phyloP scores from a whole-genome alignment of 805 yeast genomes.

The Hyphopichia homilentoma region DNA sequence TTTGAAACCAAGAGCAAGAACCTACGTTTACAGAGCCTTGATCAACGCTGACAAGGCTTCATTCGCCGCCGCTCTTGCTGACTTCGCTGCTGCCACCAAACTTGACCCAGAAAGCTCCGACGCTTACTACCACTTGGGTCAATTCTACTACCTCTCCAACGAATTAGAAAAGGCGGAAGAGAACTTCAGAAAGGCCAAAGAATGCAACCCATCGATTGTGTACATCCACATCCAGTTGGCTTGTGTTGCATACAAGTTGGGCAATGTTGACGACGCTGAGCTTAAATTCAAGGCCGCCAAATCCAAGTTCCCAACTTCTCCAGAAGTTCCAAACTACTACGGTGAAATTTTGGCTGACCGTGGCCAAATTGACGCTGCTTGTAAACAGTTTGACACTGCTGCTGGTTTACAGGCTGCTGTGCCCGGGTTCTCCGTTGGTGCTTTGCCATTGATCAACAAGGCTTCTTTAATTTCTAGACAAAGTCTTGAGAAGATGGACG shows the following conservation, averaged over 20 bases:
- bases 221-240: constrained; percentile 90
- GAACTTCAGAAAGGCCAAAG: constrained; percentile 74
- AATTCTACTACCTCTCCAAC: constrained; percentile 77
- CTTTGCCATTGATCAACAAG: constrained; percentile 84
- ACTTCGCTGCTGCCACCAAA: constrained; percentile 68
- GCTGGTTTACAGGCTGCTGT: constrained; percentile 73
- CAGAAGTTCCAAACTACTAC: constrained; percentile 91
- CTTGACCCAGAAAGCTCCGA: constrained; percentile 73
- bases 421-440: constrained; percentile 74
- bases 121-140: constrained; percentile 91
- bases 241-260: constrained; percentile 82
- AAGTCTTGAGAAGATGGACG: constrained; percentile 42
- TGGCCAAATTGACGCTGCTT: constrained; percentile 68
- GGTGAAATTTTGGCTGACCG: constrained; percentile 90
- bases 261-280: constrained; percentile 56
- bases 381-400: constrained; percentile 81
- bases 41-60: constrained; percentile 77
- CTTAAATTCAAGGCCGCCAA: constrained; percentile 66
- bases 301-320: constrained; percentile 74
- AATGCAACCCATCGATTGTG: constrained; percentile 69
- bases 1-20: constrained; percentile 71
- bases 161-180: constrained; percentile 68
- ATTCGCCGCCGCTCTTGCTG: constrained; percentile 52
- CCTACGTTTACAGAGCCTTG: constrained; percentile 78
- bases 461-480: constrained; percentile 68